Evolutionary conservation across 2,329 filamentous ascomycete species (phyloP).

Genomic region (Fusarium drepaniforme): DNA sequence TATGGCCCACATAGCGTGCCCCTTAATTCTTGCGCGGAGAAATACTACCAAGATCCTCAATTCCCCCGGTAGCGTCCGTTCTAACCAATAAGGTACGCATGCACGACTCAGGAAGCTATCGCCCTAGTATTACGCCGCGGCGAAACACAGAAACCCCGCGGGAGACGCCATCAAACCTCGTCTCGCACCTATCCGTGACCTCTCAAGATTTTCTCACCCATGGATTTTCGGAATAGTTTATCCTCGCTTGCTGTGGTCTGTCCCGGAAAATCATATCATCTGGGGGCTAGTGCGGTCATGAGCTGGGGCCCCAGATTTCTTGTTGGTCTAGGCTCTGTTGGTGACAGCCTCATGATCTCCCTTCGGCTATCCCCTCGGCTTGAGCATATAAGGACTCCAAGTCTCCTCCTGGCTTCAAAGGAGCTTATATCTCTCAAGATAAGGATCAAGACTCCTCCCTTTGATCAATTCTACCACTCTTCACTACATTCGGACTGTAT

Average conservation of each 20-base stretch:
- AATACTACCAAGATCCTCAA: background rate
- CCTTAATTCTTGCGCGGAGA: background rate
- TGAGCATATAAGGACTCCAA: background rate
- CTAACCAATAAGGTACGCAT: background rate
- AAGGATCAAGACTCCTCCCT: background rate
- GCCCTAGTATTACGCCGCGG: background rate
- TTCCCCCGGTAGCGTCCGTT: background rate
- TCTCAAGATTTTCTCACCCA: background rate
- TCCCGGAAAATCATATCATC: conserved; percentile 5
- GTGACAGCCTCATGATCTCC: background rate
- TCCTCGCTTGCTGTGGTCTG: background rate
- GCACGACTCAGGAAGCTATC: background rate
- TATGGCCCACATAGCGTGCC: background rate
- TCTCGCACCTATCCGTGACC: background rate
- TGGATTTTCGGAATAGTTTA: background rate
- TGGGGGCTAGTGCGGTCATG: background rate
- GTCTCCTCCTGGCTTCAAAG: background rate
- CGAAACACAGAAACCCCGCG: background rate
- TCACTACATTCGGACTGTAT: background rate
- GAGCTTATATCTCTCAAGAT: background rate
- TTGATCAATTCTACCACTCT: background rate
- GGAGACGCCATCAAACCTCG: background rate
- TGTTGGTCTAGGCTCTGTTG: background rate
- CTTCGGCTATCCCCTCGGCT: background rate
- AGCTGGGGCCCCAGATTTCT: conserved; percentile 2